Conservation (phyloP, 805 yeast genomes). For the Hanseniaspora jakobsenii region DNA sequence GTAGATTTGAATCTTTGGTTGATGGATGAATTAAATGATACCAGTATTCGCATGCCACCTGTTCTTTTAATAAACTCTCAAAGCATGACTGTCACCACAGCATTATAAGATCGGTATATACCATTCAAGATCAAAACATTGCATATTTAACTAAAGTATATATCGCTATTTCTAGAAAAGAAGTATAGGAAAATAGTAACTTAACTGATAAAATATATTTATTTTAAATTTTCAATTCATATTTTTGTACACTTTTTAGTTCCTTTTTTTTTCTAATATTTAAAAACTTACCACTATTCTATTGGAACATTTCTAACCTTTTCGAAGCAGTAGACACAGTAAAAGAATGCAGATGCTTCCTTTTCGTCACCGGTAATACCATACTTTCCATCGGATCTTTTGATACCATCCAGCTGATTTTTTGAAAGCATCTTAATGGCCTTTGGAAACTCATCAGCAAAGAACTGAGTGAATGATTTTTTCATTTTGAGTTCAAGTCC, state of each 20-base stretch:
- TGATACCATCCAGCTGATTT: conserved; percentile 54
- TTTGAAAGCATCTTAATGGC: conserved; percentile 50
- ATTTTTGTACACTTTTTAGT: too few species aligned
- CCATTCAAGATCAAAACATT: too few species aligned
- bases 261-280: too few species aligned
- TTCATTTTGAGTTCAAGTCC: conserved; percentile 60
- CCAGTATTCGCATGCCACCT: conserved; percentile 49
- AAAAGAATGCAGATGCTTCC: conserved; percentile 78
- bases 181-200: neutral
- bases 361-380: conserved; percentile 85
- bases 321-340: conserved; percentile 72
- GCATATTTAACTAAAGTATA: too few species aligned
- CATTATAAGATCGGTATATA: too few species aligned
- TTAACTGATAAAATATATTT: too few species aligned
- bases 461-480: conserved; percentile 70
- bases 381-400: conserved; percentile 63
- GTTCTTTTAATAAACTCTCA: conserved; percentile 73
- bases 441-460: conserved; percentile 62
- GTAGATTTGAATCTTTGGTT: conserved; percentile 71
- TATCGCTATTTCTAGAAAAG: too few species aligned
- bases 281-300: too few species aligned
- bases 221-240: too few species aligned
- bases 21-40: conserved; percentile 30
- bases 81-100: conserved; percentile 92
- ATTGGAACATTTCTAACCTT: conserved; percentile 36